Base-by-base conservation (phyloP, 1,284 basidiomycete species). In the Rhodotorula sp. region DNA sequence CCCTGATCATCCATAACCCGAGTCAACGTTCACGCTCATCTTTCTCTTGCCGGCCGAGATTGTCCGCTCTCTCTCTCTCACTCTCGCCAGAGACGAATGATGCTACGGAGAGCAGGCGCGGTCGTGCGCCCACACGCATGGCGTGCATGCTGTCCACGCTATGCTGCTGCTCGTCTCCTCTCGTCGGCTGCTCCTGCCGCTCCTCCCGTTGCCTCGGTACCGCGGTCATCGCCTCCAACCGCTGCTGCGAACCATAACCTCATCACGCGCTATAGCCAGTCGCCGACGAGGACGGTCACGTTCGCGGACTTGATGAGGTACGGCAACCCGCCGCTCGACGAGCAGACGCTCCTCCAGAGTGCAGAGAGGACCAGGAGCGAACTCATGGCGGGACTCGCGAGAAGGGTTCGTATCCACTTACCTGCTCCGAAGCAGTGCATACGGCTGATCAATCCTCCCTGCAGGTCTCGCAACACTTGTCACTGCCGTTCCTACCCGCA, bases 401-500 rank as follows among this genome's bases (percentile, higher is more conserved):
- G 75, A 42, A 20, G 77, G 59, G 77, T 77, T 24, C 20, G 75
- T 67, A 2, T 7, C 3, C 22, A 14, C 15, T 44, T 8, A 20
- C 3, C 3, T 14, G 12, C 42, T 0, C 10, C 12, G 14, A 17
- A 18, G 3, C 29, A n/a, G 42, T 26, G n/a, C 42, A 8, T 15
- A 17, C 4, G 4, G 6, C 46, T 24, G 17, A 26, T 45, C 24
- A 30, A 42, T 5, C 24, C 2, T 18, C 18, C 29, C 8, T 33
- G n/a, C 67, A 76, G 77, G 77, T 78, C 10, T 73, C 74, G 14
- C 72, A 75, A 61, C 77, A 78, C 55, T 66, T 73, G 10, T 68
- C 73, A 14, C 72, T 82, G 0, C 81, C 81, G 8, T 82, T 81
- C 71, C 93, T 95, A 62, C 92, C 94, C 51, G 92, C 91, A 24